Percentiles rank a stretch among this genome's conserved stretches.
phyloP scores from a whole-genome alignment of 371 early-diverging fungal species.

The Mortierella sp. region DNA sequence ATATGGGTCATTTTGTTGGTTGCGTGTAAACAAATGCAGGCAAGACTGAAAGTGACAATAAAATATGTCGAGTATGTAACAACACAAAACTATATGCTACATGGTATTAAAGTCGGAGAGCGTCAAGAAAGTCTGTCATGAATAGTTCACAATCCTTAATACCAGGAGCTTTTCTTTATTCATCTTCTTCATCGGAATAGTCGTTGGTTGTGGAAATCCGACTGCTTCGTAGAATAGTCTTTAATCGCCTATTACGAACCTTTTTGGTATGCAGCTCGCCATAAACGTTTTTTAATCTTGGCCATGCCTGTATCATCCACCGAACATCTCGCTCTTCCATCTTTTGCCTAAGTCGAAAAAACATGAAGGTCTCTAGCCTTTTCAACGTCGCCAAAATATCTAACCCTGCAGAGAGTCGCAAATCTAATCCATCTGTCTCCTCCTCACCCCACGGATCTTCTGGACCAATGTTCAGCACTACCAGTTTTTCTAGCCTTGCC shows the following conservation, averaged over 20 bases:
- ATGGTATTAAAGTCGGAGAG: no score
- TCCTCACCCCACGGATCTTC: background rate
- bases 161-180: background rate
- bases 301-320: constrained; percentile 8
- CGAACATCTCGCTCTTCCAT: background rate
- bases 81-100: no score
- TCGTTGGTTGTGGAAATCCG: background rate
- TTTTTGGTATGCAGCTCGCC: background rate
- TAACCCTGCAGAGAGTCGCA: background rate
- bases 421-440: background rate
- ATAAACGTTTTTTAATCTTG: background rate
- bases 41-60: background rate
- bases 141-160: no score
- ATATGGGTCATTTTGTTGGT: constrained; percentile 1
- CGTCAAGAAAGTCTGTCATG: no score
- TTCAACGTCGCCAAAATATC: background rate
- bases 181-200: background rate
- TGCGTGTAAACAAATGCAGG: background rate
- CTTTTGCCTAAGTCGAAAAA: background rate
- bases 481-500: background rate
- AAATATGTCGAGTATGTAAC: background rate
- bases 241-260: background rate
- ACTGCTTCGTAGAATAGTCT: background rate
- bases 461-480: background rate
- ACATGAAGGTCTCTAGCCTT: background rate